Percentiles rank a stretch among this genome's conserved stretches.
These are phyloP conservation scores for Acrocalymma vagum DNA, from an alignment of 2,329 filamentous ascomycete species.

Conservation along the genomic window DNA sequence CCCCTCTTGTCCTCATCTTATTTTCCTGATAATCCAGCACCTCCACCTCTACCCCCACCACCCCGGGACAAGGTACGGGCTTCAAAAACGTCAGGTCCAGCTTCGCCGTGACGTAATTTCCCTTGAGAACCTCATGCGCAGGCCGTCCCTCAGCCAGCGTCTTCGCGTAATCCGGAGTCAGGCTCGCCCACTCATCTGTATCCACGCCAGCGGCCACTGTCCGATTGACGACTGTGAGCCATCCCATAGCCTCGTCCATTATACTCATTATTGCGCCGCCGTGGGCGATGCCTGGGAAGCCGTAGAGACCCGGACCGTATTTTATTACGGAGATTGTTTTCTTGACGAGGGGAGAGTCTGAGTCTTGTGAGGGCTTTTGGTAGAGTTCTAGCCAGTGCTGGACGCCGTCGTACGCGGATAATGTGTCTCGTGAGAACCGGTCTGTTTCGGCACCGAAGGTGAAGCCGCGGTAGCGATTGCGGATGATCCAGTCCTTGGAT, in stretches of 20 bases:
- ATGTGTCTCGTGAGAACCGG: constrained; percentile 24
- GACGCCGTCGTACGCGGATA: constrained; percentile 24
- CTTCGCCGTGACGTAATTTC: constrained; percentile 28
- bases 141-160: constrained; percentile 13
- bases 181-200: constrained; percentile 10
- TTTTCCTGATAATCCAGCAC: constrained; percentile 25
- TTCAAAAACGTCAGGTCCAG: constrained; percentile 30
- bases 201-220: constrained; percentile 10
- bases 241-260: constrained; percentile 66
- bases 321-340: constrained; percentile 26
- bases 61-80: constrained; percentile 30
- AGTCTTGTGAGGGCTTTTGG: constrained; percentile 27
- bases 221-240: constrained; percentile 26
- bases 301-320: constrained; percentile 53
- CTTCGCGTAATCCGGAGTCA: constrained; percentile 5
- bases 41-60: constrained; percentile 33
- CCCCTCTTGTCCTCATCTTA: constrained; percentile 29
- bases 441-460: constrained; percentile 14
- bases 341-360: constrained; percentile 15
- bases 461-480: constrained; percentile 21
- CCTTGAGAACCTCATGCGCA: constrained; percentile 22
- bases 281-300: constrained; percentile 75
- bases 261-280: constrained; percentile 73
- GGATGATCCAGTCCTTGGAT: constrained; percentile 26
- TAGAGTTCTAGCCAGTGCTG: constrained; percentile 29